Conservation (phyloP, 2,329 filamentous ascomycete species). For the Aspergillus sp. region DNA sequence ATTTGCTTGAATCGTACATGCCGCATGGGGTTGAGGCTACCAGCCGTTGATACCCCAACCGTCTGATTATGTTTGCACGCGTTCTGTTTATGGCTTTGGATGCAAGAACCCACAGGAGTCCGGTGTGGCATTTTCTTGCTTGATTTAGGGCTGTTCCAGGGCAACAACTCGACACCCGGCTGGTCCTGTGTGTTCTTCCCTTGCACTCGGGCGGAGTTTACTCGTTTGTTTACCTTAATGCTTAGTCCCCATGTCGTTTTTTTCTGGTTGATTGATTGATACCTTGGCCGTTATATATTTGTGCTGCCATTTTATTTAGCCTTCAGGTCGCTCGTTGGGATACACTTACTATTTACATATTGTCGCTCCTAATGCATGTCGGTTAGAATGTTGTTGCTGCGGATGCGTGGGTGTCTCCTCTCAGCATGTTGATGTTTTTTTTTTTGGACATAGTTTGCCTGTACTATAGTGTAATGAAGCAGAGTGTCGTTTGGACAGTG, state of each 20-base stretch:
- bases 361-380: conserved; percentile 13
- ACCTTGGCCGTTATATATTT: conserved; percentile 21
- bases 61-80: conserved; percentile 19
- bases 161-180: conserved; percentile 35
- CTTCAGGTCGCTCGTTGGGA: conserved; percentile 8
- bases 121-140: conserved; percentile 34
- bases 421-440: conserved; percentile 10
- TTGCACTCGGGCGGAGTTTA: conserved; percentile 32
- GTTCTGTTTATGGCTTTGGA: conserved; percentile 24
- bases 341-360: conserved; percentile 8
- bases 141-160: conserved; percentile 26
- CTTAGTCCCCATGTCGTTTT: conserved; percentile 4
- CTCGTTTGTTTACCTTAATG: conserved; percentile 12
- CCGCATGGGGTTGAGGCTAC: too few relatives aligned
- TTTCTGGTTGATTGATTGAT: conserved; percentile 19
- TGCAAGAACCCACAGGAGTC: conserved; percentile 35
- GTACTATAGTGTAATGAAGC: too few relatives aligned
- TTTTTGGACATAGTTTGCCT: conserved; percentile 14
- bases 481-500: background rate
- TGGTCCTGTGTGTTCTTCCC: conserved; percentile 38
- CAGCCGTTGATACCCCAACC: too few relatives aligned
- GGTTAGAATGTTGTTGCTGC: conserved; percentile 19
- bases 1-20: too few relatives aligned
- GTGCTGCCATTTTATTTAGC: conserved; percentile 7
- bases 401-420: conserved; percentile 15